These are phyloP conservation scores for Aspergillus fructus DNA, from an alignment of 2,329 filamentous ascomycete species.

Conservation along the genomic window DNA sequence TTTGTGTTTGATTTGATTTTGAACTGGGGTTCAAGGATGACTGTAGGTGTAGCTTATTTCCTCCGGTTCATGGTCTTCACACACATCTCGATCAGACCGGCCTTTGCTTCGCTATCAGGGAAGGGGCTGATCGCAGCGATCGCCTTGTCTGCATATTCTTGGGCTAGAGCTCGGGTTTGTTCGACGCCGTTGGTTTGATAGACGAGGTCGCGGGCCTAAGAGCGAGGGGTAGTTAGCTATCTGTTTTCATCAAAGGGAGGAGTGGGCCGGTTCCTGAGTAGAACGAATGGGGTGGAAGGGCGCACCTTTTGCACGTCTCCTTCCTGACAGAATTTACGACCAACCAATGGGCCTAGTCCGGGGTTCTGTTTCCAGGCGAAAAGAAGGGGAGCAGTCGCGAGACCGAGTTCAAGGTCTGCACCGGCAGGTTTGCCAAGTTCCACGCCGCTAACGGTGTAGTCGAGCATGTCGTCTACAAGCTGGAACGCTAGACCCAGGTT, in stretches of 20 bases:
- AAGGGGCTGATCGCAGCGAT: slow-evolving; percentile 80
- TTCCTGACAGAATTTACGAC: slow-evolving; percentile 79
- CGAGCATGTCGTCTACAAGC: slow-evolving; percentile 95
- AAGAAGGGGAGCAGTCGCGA: slow-evolving; percentile 88
- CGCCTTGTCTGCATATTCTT: slow-evolving; percentile 87
- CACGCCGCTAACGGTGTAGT: slow-evolving; percentile 82
- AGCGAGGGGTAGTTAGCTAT: slow-evolving; percentile 12
- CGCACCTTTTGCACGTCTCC: slow-evolving; percentile 84
- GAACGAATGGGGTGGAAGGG: not conserved
- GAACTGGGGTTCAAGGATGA: not conserved
- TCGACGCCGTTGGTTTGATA: slow-evolving; percentile 81
- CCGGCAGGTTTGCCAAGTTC: slow-evolving; percentile 94
- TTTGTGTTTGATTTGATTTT: not conserved
- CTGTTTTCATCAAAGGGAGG: not conserved
- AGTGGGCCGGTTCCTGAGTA: not conserved
- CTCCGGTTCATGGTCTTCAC: slow-evolving; percentile 84
- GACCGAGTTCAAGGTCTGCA: slow-evolving; percentile 86
- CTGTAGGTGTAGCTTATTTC: slow-evolving; percentile 57
- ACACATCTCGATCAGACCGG: slow-evolving; percentile 89
- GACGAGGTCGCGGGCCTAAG: slow-evolving; percentile 82
- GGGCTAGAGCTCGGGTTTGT: slow-evolving; percentile 84
- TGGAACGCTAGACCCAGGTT: slow-evolving; percentile 95
- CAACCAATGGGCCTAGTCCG: slow-evolving; percentile 83
- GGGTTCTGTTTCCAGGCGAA: slow-evolving; percentile 93
- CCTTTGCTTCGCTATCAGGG: slow-evolving; percentile 92